Evolutionary conservation across 306 rosid genomes (phyloP), one percentile per base, ranked within the genome.

Genomic region (Casuarina cunninghamiana): DNA sequence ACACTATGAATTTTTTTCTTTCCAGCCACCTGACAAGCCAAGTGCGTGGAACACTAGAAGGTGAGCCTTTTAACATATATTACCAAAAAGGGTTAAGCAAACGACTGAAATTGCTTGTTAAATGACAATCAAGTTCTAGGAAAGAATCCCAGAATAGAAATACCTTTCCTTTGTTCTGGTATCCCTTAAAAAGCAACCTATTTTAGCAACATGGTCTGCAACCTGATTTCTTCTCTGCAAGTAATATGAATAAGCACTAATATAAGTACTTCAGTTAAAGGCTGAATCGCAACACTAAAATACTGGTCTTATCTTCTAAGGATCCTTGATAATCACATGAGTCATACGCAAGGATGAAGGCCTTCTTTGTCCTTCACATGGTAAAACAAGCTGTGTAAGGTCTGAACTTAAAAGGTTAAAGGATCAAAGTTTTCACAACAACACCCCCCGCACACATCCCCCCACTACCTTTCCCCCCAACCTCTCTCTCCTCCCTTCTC

Each of bases 11-110:
- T 79, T 90, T 74, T 88, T 93, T 68, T 86, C 82, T 73, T 77
- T 91, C 83, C 89, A 46, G 70, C 90, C 86, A 73, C 89, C 90
- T 76, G 87, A 83, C 32, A 84, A 87, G 81, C 66, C 85, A 81
- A 89, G 83, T 84, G 76, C 87, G 13, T 85, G 91, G 90, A 90
- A 81, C 83, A 69, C 73, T 67, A 86, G 89, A 85, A 95, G 97
- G 98, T 92, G 82, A 85, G 87, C 51, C 44, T 75, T 72, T 75
- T 72, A 77, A 78, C 60, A 80, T 81, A 78, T 51, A 42, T 78
- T 39, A 16, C 43, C 43, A 48, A 37, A 46, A 39, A 67, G 75
- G 75, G 17, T 69, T 57, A 73, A 53, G 43, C 65, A 65, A 58
- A 73, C 39, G 16, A 53, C 79, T 49, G 9, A 38, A 43, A 5